Evolutionary conservation across 352 stramenopile species (phyloP).

Genomic region (Phytopythium oedochilum): DNA sequence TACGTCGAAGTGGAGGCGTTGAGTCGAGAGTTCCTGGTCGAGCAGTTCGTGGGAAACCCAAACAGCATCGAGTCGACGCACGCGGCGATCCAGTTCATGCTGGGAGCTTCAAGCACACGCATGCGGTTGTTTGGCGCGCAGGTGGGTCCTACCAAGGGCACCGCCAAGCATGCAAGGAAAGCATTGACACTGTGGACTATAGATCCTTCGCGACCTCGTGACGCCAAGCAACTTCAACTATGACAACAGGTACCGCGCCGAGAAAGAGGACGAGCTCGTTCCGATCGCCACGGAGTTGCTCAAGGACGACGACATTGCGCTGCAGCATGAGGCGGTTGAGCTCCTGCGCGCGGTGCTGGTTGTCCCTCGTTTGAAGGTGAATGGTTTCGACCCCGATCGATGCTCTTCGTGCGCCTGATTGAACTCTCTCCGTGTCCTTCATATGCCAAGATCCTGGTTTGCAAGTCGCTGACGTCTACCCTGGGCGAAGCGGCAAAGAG

Average conservation of each 20-base stretch:
- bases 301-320: constrained; percentile 22
- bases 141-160: constrained; percentile 12
- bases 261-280: constrained; percentile 33
- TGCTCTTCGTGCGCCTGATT: too few relatives aligned
- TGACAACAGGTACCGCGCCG: constrained; percentile 25
- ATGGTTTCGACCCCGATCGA: too few relatives aligned
- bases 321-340: constrained; percentile 64
- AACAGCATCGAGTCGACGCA: constrained; percentile 20
- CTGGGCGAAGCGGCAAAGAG: constrained; percentile 31
- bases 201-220: constrained; percentile 57
- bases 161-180: not conserved
- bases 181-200: not conserved
- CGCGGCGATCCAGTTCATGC: constrained; percentile 34
- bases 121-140: constrained; percentile 54
- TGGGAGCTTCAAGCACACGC: constrained; percentile 18
- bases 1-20: constrained; percentile 14
- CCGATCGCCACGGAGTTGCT: constrained; percentile 28
- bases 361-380: constrained; percentile 27
- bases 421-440: too few relatives aligned
- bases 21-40: constrained; percentile 43
- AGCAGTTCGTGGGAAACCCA: constrained; percentile 53
- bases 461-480: constrained; percentile 24
- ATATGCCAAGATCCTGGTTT: constrained; percentile 26
- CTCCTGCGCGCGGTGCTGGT: constrained; percentile 48
- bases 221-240: constrained; percentile 47